Conservation (phyloP, 805 yeast species). For the Teunomyces cretensis region DNA sequence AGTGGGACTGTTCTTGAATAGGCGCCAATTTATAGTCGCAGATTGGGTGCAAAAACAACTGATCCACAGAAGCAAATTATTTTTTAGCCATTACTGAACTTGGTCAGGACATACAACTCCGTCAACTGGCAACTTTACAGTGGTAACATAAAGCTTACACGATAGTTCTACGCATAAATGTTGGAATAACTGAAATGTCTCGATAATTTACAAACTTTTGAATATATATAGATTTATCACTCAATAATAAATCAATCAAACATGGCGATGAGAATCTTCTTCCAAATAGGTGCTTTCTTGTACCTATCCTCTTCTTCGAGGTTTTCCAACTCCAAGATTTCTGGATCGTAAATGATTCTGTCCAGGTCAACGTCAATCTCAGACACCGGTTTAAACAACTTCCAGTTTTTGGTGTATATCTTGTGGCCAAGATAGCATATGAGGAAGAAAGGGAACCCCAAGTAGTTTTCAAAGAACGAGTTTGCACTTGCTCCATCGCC, state of each 20-base stretch:
- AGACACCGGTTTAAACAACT: slow-evolving; percentile 16
- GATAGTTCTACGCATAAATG: neutral
- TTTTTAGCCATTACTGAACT: no score
- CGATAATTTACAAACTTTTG: neutral
- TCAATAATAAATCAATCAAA: slow-evolving; percentile 10
- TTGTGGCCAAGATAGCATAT: slow-evolving; percentile 24
- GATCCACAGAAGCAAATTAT: slow-evolving; percentile 1
- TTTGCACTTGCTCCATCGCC: slow-evolving; percentile 19
- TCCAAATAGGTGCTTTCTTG: slow-evolving; percentile 12
- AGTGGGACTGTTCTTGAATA: neutral
- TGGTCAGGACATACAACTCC: no score
- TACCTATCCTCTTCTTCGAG: slow-evolving; percentile 17
- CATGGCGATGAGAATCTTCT: slow-evolving; percentile 10
- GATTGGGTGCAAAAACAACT: neutral
- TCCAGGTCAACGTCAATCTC: slow-evolving; percentile 23
- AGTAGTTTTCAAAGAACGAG: slow-evolving; percentile 27
- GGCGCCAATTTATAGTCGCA: neutral
- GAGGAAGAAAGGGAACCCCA: slow-evolving; percentile 23
- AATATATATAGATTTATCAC: neutral
- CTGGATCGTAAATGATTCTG: slow-evolving; percentile 23
- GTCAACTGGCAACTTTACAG: no score
- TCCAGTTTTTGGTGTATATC: slow-evolving; percentile 21
- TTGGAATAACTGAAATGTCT: neutral
- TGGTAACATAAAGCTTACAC: no score
- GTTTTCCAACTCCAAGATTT: slow-evolving; percentile 22